phyloP scores from a whole-genome alignment of 352 stramenopile species.

The Detonula confervacea region DNA sequence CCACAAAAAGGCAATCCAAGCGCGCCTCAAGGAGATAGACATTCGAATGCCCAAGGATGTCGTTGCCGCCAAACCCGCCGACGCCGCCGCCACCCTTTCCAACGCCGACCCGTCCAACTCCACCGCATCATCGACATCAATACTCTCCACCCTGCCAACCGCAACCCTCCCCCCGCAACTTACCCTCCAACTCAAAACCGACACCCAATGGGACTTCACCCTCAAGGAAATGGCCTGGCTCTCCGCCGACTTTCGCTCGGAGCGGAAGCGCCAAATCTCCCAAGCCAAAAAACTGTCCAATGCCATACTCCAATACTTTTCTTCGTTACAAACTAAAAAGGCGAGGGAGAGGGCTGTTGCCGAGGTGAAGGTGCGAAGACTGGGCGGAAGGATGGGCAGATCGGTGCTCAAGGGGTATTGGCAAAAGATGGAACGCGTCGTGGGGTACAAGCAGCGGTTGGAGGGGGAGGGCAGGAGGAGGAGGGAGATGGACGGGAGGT shows the following conservation, averaged over 20 bases:
- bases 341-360: slow-evolving; percentile 49
- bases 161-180: background rate
- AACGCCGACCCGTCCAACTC: background rate
- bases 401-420: slow-evolving; percentile 95
- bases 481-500: slow-evolving; percentile 95
- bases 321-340: slow-evolving; percentile 41
- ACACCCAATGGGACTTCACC: slow-evolving; percentile 82
- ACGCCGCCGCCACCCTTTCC: background rate
- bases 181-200: slow-evolving; percentile 41
- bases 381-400: slow-evolving; percentile 87
- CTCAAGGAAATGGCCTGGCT: slow-evolving; percentile 85
- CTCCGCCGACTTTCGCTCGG: slow-evolving; percentile 75
- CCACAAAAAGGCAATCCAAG: slow-evolving; percentile 35
- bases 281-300: slow-evolving; percentile 63
- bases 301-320: slow-evolving; percentile 57
- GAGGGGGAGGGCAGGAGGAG: slow-evolving; percentile 87
- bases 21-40: slow-evolving; percentile 25
- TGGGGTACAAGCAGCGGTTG: slow-evolving; percentile 96
- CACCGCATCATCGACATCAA: slow-evolving; percentile 3
- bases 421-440: slow-evolving; percentile 98
- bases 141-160: slow-evolving; percentile 5
- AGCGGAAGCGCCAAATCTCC: slow-evolving; percentile 79
- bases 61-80: too few relatives aligned
- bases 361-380: slow-evolving; percentile 52
- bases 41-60: too few relatives aligned